Conservation (phyloP, 73 alveolate genomes). For the Paramecium pentaurelia region DNA sequence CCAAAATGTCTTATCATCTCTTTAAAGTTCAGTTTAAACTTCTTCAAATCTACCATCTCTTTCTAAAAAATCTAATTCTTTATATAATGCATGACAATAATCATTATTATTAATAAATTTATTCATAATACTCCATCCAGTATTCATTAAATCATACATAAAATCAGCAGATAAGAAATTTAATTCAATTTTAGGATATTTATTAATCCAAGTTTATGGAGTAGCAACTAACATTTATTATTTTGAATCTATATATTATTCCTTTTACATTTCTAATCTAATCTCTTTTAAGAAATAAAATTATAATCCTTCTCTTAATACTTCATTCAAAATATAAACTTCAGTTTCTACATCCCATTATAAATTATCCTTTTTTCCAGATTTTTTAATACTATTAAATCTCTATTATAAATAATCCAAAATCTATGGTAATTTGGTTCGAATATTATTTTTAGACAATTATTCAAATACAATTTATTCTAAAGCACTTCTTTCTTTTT, state of each 20-base stretch:
- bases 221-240: slow-evolving; percentile 36
- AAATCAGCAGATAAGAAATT: slow-evolving; percentile 25
- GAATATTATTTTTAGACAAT: background rate
- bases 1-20: slow-evolving; percentile 55
- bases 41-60: slow-evolving; percentile 60
- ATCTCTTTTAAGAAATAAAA: slow-evolving; percentile 35
- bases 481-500: slow-evolving; percentile 32
- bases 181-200: slow-evolving; percentile 54
- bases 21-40: background rate
- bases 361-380: slow-evolving; percentile 52
- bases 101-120: slow-evolving; percentile 11
- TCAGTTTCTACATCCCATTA: slow-evolving; percentile 55
- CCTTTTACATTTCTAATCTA: slow-evolving; percentile 2
- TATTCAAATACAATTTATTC: slow-evolving; percentile 39
- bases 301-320: slow-evolving; percentile 50
- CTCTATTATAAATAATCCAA: background rate
- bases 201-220: slow-evolving; percentile 50
- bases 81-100: background rate
- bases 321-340: slow-evolving; percentile 47
- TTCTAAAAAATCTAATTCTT: slow-evolving; percentile 49
- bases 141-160: slow-evolving; percentile 18
- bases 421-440: background rate
- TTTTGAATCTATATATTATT: slow-evolving; percentile 18
- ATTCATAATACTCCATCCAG: slow-evolving; percentile 33
- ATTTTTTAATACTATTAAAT: slow-evolving; percentile 44